Evolutionary conservation across 1,139 yeast species (phyloP).

Genomic region (Petasospora fabianii): DNA sequence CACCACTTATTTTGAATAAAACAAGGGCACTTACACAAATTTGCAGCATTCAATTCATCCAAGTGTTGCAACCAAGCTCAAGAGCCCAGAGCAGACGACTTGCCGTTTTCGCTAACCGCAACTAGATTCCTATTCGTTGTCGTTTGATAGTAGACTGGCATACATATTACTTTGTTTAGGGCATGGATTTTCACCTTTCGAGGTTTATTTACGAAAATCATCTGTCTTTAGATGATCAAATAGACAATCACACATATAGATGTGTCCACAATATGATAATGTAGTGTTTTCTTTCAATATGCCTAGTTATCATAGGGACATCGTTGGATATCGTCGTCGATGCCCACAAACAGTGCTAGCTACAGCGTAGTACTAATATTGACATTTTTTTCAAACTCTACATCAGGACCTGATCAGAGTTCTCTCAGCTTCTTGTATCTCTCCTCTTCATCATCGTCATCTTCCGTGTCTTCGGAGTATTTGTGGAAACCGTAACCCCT

Average conservation of each 20-base stretch:
- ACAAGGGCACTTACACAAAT: conserved; percentile 13
- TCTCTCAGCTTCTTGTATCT: conserved; percentile 20
- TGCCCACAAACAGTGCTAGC: no score
- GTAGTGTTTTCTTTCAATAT: no score
- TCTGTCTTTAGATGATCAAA: no score
- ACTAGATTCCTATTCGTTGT: conserved; percentile 29
- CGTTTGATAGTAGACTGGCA: conserved; percentile 32
- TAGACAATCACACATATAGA: no score
- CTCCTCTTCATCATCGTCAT: conserved; percentile 19
- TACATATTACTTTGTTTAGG: conserved; percentile 8
- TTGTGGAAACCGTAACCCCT: conserved; percentile 13
- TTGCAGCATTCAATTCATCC: conserved; percentile 8
- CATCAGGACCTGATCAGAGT: no score
- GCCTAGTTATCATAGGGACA: no score
- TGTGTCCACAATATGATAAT: no score
- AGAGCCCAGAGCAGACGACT: conserved; percentile 18
- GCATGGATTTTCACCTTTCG: no score
- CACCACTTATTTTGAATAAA: neutral
- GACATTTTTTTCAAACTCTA: no score
- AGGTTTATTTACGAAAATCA: no score
- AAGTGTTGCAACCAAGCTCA: conserved; percentile 16
- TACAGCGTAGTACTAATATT: no score
- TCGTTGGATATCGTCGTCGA: no score
- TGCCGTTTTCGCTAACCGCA: conserved; percentile 32
- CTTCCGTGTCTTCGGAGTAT: conserved; percentile 1